Conservation (phyloP, 306 rosid genomes). For the Vachellia collinsii region DNA sequence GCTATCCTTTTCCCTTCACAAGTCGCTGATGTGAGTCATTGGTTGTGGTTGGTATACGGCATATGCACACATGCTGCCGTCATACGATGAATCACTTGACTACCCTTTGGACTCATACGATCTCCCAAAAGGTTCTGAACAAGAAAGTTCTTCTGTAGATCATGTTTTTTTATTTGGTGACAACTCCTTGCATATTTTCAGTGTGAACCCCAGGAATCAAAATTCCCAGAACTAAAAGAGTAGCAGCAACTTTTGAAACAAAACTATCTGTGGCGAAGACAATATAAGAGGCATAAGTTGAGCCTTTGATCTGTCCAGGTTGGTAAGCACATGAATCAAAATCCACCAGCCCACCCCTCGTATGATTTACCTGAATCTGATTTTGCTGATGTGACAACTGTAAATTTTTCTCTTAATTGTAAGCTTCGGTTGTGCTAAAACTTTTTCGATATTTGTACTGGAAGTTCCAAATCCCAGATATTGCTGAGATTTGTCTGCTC, state of each 20-base stretch:
- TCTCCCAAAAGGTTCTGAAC: background rate
- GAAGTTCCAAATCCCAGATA: background rate
- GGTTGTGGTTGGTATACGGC: background rate
- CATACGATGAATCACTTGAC: background rate
- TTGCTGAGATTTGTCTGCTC: slow-evolving; percentile 9
- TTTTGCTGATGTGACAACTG: slow-evolving; percentile 45
- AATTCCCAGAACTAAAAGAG: slow-evolving; percentile 6
- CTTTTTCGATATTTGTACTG: background rate
- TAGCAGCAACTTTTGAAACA: background rate
- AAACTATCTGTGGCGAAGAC: slow-evolving; percentile 12
- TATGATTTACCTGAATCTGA: slow-evolving; percentile 32
- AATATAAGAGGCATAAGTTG: slow-evolving; percentile 26
- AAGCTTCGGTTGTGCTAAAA: background rate
- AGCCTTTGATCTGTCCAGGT: slow-evolving; percentile 26
- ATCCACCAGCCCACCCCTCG: slow-evolving; percentile 31
- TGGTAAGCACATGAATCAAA: background rate
- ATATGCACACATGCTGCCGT: background rate
- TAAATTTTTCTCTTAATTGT: background rate
- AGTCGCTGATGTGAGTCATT: background rate
- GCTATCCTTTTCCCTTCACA: background rate
- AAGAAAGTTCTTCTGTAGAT: background rate
- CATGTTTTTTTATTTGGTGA: background rate
- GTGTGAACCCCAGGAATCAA: background rate
- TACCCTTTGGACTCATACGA: background rate
- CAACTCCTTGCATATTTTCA: slow-evolving; percentile 6